These are phyloP conservation scores for Aspergillus nomiae DNA, from an alignment of 2,329 filamentous ascomycete species.

Conservation along the genomic window DNA sequence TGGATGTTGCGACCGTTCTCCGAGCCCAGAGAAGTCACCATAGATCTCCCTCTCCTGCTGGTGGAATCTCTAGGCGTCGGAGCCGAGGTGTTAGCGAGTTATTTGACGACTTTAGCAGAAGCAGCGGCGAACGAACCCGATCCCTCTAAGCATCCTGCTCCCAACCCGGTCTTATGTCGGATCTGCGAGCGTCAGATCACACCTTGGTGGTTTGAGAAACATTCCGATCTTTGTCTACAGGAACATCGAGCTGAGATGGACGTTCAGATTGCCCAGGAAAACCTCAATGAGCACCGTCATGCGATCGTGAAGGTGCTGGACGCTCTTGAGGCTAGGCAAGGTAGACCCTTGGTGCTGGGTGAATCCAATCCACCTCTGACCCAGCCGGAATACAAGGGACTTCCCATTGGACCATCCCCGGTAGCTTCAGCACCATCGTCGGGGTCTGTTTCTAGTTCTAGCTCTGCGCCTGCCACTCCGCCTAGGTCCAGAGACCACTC, in stretches of 20 bases:
- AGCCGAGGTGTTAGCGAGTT: conserved; percentile 90
- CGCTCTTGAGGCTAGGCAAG: conserved; percentile 70
- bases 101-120: conserved; percentile 87
- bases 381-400: conserved; percentile 81
- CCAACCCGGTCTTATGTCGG: conserved; percentile 83
- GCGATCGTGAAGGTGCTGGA: conserved; percentile 94
- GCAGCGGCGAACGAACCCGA: conserved; percentile 73
- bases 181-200: conserved; percentile 97
- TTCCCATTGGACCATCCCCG: conserved; percentile 76
- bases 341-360: conserved; percentile 40
- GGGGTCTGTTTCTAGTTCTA: conserved; percentile 69
- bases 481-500: conserved; percentile 70
- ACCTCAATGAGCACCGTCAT: conserved; percentile 86
- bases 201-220: conserved; percentile 99
- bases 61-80: conserved; percentile 93
- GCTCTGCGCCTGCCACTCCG: conserved; percentile 66
- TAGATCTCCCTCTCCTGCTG: conserved; percentile 84
- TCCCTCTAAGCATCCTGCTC: conserved; percentile 74
- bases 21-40: conserved; percentile 86
- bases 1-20: conserved; percentile 98
- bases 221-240: conserved; percentile 92
- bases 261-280: conserved; percentile 93
- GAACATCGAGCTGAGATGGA: conserved; percentile 98
- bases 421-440: conserved; percentile 70
- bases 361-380: conserved; percentile 56